Conservation (phyloP, 129 eudicot genomes). For the Pittosporum tobira region DNA sequence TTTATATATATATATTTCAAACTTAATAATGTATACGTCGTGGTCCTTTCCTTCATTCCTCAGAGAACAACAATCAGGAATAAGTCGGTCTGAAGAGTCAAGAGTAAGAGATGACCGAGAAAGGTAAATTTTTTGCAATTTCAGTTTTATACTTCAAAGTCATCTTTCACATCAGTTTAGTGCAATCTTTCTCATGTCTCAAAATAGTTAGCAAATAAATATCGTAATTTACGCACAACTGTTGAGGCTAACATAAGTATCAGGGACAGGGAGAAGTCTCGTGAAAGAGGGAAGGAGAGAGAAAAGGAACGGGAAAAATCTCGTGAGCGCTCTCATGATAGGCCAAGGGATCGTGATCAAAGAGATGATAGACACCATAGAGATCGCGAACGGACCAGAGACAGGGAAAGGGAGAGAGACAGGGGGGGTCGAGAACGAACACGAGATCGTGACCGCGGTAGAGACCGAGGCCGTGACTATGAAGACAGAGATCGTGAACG, state of each 20-base stretch:
- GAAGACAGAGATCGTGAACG: conserved; percentile 41
- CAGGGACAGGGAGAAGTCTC: conserved; percentile 86
- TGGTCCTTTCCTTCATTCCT: conserved; percentile 8
- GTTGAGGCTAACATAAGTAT: not conserved
- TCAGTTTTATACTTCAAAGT: not conserved
- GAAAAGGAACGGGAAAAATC: conserved; percentile 64
- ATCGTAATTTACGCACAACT: not conserved
- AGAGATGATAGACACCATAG: conserved; percentile 82
- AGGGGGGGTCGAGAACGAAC: conserved; percentile 45
- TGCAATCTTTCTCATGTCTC: not conserved
- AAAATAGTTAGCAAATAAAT: not conserved
- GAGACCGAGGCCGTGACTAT: conserved; percentile 35
- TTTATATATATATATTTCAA: too few relatives aligned
- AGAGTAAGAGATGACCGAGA: conserved; percentile 70
- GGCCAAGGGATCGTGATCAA: conserved; percentile 73
- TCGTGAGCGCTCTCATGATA: conserved; percentile 74
- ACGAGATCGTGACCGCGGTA: conserved; percentile 34
- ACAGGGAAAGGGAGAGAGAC: conserved; percentile 39
- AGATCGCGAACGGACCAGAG: conserved; percentile 76
- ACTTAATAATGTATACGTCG: too few relatives aligned
- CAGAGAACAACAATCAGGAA: conserved; percentile 76
- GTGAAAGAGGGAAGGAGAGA: conserved; percentile 65
- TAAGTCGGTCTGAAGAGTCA: conserved; percentile 82
- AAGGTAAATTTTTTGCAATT: conserved; percentile 23
- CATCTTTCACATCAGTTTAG: too few relatives aligned